A percentile compares a stretch with the other conserved stretches of the same genome.
Conservation (phyloP, 495 filamentous ascomycete species). For the Corynascus novoguineensis region DNA sequence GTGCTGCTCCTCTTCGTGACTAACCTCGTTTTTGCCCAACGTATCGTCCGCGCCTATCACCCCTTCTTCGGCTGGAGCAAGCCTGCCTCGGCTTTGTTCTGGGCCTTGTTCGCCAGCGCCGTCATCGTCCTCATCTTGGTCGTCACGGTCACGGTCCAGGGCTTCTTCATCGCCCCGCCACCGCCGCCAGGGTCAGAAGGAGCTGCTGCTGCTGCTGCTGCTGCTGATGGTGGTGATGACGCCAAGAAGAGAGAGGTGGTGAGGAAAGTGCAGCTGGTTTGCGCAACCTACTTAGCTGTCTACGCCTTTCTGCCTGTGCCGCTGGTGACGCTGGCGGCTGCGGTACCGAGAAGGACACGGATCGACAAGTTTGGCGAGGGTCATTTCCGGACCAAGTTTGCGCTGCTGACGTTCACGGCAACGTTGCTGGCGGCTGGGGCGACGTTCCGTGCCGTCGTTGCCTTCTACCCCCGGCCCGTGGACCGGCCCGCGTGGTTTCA, state of each 20-base stretch:
- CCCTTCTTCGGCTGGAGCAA: slow-evolving; percentile 64
- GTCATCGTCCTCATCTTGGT: slow-evolving; percentile 59
- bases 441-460: slow-evolving; percentile 56
- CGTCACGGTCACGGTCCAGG: slow-evolving; percentile 60
- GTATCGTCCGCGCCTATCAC: slow-evolving; percentile 68
- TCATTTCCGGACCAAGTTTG: slow-evolving; percentile 55
- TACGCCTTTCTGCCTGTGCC: slow-evolving; percentile 72
- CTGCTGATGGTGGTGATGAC: slow-evolving; percentile 45
- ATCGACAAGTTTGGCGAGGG: slow-evolving; percentile 70
- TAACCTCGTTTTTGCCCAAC: slow-evolving; percentile 74
- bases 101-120: slow-evolving; percentile 56
- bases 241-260: slow-evolving; percentile 43
- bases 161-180: slow-evolving; percentile 52
- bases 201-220: too few relatives aligned
- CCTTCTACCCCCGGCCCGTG: slow-evolving; percentile 49
- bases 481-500: slow-evolving; percentile 63
- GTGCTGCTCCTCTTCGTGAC: slow-evolving; percentile 73
- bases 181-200: too few relatives aligned
- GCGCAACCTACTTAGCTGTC: slow-evolving; percentile 59
- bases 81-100: slow-evolving; percentile 45
- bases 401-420: slow-evolving; percentile 51
- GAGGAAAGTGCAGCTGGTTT: slow-evolving; percentile 62
- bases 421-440: slow-evolving; percentile 62
- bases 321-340: slow-evolving; percentile 41
- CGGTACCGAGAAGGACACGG: slow-evolving; percentile 46